These are phyloP conservation scores for Gonapodya prolifera DNA, from an alignment of 192 early-diverging fungal species.

Conservation along the genomic window DNA sequence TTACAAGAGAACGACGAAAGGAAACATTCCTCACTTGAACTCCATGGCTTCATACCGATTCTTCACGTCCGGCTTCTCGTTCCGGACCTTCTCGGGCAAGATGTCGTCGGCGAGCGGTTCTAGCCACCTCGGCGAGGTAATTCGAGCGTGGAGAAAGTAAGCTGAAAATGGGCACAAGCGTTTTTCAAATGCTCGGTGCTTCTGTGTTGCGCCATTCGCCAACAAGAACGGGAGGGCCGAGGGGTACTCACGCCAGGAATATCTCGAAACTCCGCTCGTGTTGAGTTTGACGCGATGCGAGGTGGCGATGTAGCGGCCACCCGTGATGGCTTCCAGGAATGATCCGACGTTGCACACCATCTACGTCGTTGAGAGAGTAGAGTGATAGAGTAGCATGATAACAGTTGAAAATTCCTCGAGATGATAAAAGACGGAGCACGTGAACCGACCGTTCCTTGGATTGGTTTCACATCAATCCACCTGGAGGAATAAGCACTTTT, in stretches of 20 bases:
- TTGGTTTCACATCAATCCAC: not conserved
- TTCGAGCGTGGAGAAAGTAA: not conserved
- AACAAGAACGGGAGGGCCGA: not conserved
- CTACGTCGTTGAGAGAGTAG: not conserved
- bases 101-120: not conserved
- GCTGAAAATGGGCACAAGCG: not conserved
- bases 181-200: not conserved
- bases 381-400: not conserved
- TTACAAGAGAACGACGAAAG: too few species aligned
- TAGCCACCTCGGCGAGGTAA: not conserved
- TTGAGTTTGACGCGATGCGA: not conserved
- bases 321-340: constrained; percentile 1
- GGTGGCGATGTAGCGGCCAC: constrained; percentile 2
- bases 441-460: not conserved
- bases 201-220: not conserved
- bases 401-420: too few species aligned
- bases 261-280: not conserved
- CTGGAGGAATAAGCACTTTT: not conserved
- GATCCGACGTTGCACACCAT: not conserved
- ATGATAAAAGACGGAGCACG: not conserved
- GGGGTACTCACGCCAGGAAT: not conserved
- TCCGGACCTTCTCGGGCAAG: not conserved
- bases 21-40: not conserved
- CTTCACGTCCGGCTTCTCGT: not conserved
- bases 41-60: not conserved